Percentiles rank a stretch among this genome's conserved stretches.
Evolutionary conservation across 2,329 filamentous ascomycete species (phyloP).

Genomic region (Chrysoporthe cubensis): DNA sequence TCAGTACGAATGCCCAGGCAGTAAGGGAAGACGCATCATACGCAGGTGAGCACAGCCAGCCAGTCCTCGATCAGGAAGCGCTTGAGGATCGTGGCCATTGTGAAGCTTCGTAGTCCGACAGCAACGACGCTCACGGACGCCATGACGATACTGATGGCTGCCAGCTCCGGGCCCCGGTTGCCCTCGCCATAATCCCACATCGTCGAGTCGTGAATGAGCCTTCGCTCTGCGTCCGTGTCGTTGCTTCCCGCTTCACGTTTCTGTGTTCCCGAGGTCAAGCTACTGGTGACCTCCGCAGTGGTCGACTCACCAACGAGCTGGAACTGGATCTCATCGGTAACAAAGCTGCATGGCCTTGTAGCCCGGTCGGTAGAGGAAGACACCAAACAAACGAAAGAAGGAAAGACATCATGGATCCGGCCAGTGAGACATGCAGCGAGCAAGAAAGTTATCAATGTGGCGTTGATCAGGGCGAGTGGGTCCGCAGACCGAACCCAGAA

Average conservation of each 20-base stretch:
- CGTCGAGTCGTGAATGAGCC: neutral
- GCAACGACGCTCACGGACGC: slow-evolving; percentile 24
- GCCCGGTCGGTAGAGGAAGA: neutral
- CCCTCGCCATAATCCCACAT: slow-evolving; percentile 29
- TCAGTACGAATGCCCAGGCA: neutral
- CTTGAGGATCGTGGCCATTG: slow-evolving; percentile 27
- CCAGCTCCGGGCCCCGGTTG: slow-evolving; percentile 26
- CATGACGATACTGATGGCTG: slow-evolving; percentile 23
- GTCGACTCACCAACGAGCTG: slow-evolving; percentile 15
- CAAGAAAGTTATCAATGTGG: slow-evolving; percentile 6
- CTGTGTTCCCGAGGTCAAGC: slow-evolving; percentile 18
- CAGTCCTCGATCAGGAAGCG: slow-evolving; percentile 28
- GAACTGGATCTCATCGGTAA: neutral
- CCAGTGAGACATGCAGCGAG: slow-evolving; percentile 19
- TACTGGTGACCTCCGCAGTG: slow-evolving; percentile 8
- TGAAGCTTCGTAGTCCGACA: slow-evolving; percentile 25
- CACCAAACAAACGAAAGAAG: neutral
- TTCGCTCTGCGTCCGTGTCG: neutral
- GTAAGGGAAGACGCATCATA: neutral
- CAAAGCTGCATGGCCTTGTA: slow-evolving; percentile 8
- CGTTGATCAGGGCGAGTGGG: neutral
- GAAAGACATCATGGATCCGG: slow-evolving; percentile 5
- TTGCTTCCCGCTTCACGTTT: neutral
- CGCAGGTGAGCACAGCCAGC: slow-evolving; percentile 27
- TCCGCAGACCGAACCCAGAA: neutral